phyloP scores from a whole-genome alignment of 768 basidiomycete species.

The Xerocomellus chrysenteron region DNA sequence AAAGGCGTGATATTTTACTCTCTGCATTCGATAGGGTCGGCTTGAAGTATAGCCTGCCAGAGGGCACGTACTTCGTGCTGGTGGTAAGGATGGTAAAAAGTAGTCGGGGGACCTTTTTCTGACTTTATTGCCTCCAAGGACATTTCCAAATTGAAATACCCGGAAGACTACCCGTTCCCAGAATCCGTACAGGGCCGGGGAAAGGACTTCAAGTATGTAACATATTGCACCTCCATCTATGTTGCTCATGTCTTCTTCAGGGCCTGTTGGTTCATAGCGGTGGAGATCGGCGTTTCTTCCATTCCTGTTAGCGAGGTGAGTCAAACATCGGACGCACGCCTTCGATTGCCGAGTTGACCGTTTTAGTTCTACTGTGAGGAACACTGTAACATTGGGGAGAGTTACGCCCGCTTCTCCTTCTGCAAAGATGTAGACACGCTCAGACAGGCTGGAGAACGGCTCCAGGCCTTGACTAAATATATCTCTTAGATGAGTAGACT shows the following conservation, averaged over 20 bases:
- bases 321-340: not conserved
- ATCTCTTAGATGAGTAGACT: conserved; percentile 28
- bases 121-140: conserved; percentile 47
- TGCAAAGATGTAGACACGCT: conserved; percentile 94
- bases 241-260: conserved; percentile 38
- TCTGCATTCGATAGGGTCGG: conserved; percentile 82
- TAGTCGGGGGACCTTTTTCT: not conserved
- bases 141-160: conserved; percentile 73
- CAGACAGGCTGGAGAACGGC: conserved; percentile 74
- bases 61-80: conserved; percentile 90
- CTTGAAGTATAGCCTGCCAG: conserved; percentile 81
- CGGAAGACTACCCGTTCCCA: conserved; percentile 84
- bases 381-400: conserved; percentile 83
- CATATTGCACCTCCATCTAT: not conserved
- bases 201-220: conserved; percentile 75
- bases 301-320: conserved; percentile 94
- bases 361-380: conserved; percentile 88
- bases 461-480: conserved; percentile 72
- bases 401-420: conserved; percentile 86
- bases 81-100: conserved; percentile 49
- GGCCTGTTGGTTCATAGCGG: conserved; percentile 94
- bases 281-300: conserved; percentile 86
- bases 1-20: conserved; percentile 72
- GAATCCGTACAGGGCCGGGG: conserved; percentile 72
- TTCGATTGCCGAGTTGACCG: conserved; percentile 6